phyloP scores from a whole-genome alignment of 805 yeast species.

The Wickerhamiella shivajii region DNA sequence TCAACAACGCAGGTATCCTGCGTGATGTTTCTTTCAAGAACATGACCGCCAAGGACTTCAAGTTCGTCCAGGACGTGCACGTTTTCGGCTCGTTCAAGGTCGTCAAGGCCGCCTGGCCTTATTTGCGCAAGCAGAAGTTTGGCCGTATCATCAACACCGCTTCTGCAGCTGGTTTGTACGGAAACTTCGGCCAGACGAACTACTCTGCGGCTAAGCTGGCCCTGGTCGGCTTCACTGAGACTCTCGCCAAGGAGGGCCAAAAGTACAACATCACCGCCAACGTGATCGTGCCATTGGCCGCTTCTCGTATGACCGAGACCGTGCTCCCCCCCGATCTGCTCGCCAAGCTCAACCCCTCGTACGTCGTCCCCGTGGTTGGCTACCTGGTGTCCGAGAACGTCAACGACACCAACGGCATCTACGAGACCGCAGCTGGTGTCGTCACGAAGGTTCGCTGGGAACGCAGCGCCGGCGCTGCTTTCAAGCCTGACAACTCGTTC shows the following conservation, averaged over 20 bases:
- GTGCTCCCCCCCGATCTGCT: constrained; percentile 75
- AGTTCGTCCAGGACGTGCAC: constrained; percentile 72
- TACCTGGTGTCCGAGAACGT: constrained; percentile 56
- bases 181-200: constrained; percentile 93
- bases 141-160: constrained; percentile 91
- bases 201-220: constrained; percentile 90
- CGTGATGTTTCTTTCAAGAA: constrained; percentile 79
- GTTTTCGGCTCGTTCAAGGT: constrained; percentile 77
- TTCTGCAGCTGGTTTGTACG: constrained; percentile 93
- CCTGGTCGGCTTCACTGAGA: constrained; percentile 80
- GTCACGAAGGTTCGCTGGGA: constrained; percentile 91
- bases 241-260: constrained; percentile 86
- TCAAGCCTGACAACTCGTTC: constrained; percentile 61
- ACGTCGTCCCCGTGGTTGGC: constrained; percentile 81
- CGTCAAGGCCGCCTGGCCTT: constrained; percentile 85
- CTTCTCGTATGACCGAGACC: constrained; percentile 90
- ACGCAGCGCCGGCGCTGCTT: constrained; percentile 71
- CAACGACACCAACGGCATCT: constrained; percentile 57
- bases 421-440: constrained; percentile 90
- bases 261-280: constrained; percentile 73
- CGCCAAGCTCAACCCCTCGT: constrained; percentile 69
- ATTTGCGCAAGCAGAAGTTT: constrained; percentile 65
- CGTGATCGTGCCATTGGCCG: constrained; percentile 87
- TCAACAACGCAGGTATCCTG: constrained; percentile 91
- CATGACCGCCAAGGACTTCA: constrained; percentile 69